These are phyloP conservation scores for Santalum album DNA, from an alignment of 164 flowering plant genomes.

Conservation along the genomic window DNA sequence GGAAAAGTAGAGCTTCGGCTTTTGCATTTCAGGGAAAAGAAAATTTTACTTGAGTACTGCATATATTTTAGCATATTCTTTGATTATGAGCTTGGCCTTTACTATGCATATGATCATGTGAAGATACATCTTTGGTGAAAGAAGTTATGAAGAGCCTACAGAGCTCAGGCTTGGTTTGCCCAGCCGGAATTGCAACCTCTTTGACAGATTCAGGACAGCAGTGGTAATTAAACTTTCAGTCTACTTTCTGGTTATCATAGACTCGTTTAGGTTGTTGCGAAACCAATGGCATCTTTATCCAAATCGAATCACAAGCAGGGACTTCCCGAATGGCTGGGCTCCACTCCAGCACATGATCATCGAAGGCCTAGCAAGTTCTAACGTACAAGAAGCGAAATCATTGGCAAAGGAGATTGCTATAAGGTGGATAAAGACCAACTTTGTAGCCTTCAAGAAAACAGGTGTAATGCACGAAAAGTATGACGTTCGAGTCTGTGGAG, in stretches of 20 bases:
- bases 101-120: constrained; percentile 3
- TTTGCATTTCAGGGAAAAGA: too few relatives aligned
- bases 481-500: constrained; percentile 57
- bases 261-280: too few relatives aligned
- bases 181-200: constrained; percentile 80
- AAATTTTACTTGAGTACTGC: too few relatives aligned
- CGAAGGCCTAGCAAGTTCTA: constrained; percentile 69
- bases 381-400: constrained; percentile 36
- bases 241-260: not conserved
- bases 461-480: constrained; percentile 77
- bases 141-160: constrained; percentile 43
- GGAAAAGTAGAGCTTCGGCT: too few relatives aligned
- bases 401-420: constrained; percentile 71
- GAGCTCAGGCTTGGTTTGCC: constrained; percentile 55
- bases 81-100: too few relatives aligned
- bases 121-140: constrained; percentile 44
- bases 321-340: constrained; percentile 96
- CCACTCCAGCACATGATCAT: constrained; percentile 91
- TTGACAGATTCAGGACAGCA: constrained; percentile 73
- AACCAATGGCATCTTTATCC: not conserved
- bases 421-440: constrained; percentile 81
- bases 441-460: constrained; percentile 60
- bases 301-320: constrained; percentile 42
- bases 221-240: constrained; percentile 35
- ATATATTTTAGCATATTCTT: too few relatives aligned